Conservation (phyloP, 202 grass and related monocot genomes). For the Brachypodium distachyon region DNA sequence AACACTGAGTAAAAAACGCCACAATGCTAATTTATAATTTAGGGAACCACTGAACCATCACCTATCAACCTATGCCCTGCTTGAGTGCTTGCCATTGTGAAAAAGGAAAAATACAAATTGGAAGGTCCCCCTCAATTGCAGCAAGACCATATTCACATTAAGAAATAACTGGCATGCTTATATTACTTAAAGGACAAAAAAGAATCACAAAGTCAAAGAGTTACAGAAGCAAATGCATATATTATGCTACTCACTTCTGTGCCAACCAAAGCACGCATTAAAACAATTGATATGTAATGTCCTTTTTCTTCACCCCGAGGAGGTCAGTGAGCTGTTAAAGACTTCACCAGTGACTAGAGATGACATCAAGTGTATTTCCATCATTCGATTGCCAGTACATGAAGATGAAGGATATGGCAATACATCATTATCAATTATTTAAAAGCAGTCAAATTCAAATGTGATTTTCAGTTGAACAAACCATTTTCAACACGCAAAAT, state of each 20-base stretch:
- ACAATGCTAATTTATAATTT: neutral
- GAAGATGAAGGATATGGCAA: slow-evolving; percentile 4
- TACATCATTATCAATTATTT: neutral
- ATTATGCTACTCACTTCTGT: neutral
- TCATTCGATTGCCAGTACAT: neutral
- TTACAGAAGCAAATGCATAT: neutral
- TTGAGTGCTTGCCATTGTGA: no score
- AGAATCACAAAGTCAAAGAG: slow-evolving; percentile 15
- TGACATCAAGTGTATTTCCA: neutral
- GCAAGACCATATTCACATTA: neutral
- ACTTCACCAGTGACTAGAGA: neutral
- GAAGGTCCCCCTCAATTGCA: neutral
- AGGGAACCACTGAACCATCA: neutral
- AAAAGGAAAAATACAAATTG: neutral
- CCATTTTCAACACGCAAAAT: neutral
- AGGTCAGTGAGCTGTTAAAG: neutral
- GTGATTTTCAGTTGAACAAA: neutral
- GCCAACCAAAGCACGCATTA: slow-evolving; percentile 15
- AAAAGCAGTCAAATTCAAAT: slow-evolving; percentile 9
- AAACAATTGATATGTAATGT: neutral
- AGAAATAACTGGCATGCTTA: neutral
- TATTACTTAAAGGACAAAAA: slow-evolving; percentile 10
- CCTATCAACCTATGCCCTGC: neutral
- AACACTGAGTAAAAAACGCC: neutral
- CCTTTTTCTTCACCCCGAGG: slow-evolving; percentile 5